Evolutionary conservation across 306 rosid species (phyloP).

Genomic region (Mimosa pudica): DNA sequence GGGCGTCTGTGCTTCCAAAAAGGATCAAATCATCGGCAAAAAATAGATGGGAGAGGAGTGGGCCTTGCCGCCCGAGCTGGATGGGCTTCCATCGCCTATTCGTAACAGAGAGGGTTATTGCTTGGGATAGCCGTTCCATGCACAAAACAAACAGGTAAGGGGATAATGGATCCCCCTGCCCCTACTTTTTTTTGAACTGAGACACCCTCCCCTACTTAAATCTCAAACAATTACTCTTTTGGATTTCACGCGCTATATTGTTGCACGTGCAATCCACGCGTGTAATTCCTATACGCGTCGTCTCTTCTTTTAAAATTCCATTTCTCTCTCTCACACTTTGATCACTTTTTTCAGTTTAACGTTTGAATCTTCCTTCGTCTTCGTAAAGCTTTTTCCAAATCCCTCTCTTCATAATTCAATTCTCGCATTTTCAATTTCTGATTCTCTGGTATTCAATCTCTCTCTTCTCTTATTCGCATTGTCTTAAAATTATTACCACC

Average conservation of each 20-base stretch:
- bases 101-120: too few species aligned
- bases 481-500: background rate
- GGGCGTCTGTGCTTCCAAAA: too few species aligned
- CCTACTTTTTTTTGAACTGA: too few species aligned
- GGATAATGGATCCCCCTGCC: too few species aligned
- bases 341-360: too few species aligned
- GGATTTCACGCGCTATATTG: background rate
- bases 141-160: too few species aligned
- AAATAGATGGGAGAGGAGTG: too few species aligned
- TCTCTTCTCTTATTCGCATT: slow-evolving; percentile 3
- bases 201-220: too few species aligned
- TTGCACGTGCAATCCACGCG: slow-evolving; percentile 26
- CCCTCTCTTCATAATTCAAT: slow-evolving; percentile 11
- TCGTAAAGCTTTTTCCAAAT: background rate
- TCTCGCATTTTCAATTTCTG: slow-evolving; percentile 9
- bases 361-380: background rate
- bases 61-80: too few species aligned
- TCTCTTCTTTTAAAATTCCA: background rate
- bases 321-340: background rate
- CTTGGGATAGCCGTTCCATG: too few species aligned
- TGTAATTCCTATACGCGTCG: slow-evolving; percentile 5
- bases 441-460: slow-evolving; percentile 10
- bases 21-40: too few species aligned
- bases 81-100: too few species aligned
- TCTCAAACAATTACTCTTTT: background rate